Evolutionary conservation across 345 rosid species (phyloP).

Genomic region (Murraya koenigii): DNA sequence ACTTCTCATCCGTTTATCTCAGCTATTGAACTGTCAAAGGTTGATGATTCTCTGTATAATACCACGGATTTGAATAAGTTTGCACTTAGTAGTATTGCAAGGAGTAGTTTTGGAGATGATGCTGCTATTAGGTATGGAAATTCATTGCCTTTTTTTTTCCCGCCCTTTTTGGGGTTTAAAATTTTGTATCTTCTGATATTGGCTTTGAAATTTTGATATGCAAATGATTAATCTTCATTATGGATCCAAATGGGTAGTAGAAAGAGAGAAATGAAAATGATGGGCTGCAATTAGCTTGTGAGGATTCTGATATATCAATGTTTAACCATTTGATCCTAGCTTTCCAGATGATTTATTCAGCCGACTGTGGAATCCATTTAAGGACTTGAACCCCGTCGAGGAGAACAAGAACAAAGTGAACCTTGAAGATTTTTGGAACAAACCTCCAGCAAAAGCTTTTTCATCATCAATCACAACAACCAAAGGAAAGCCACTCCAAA

Average conservation of each 20-base stretch:
- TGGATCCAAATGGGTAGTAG: background rate
- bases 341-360: constrained; percentile 72
- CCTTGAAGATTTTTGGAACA: constrained; percentile 65
- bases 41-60: constrained; percentile 68
- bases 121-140: constrained; percentile 48
- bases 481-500: constrained; percentile 47
- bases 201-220: background rate
- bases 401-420: constrained; percentile 35
- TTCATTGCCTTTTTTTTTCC: background rate
- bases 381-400: constrained; percentile 40
- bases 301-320: constrained; percentile 12
- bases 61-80: constrained; percentile 45
- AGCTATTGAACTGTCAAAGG: constrained; percentile 58
- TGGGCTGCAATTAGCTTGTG: background rate
- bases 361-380: constrained; percentile 74
- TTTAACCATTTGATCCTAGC: constrained; percentile 40
- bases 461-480: constrained; percentile 49
- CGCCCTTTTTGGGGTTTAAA: too few relatives aligned
- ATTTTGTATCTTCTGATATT: background rate
- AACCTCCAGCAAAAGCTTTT: constrained; percentile 61
- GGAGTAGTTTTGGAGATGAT: constrained; percentile 53
- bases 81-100: constrained; percentile 59
- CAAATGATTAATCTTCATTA: background rate
- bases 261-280: background rate
- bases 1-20: constrained; percentile 70